A percentile compares a stretch with the other conserved stretches of the same genome.
phyloP scores from a whole-genome alignment of 2,329 filamentous ascomycete species.

The Dothideomycetes sp. region DNA sequence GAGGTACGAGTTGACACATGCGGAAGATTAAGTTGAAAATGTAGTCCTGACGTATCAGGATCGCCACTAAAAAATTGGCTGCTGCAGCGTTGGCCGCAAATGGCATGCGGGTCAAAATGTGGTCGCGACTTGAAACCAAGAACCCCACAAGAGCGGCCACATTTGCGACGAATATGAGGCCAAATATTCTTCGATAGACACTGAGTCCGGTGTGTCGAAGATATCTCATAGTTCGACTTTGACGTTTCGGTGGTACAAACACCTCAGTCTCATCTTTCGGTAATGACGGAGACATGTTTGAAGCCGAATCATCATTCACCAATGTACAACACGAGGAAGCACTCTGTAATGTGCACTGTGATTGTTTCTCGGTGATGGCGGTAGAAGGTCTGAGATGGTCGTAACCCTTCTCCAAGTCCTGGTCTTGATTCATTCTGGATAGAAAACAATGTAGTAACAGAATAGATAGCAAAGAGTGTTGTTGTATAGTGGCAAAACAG shows the following conservation, averaged over 20 bases:
- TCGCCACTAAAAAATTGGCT: slow-evolving; percentile 9
- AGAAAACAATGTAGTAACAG: too few relatives aligned
- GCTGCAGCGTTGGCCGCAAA: slow-evolving; percentile 14
- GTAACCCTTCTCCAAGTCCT: too few relatives aligned
- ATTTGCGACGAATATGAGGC: slow-evolving; percentile 22
- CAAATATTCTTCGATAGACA: slow-evolving; percentile 25
- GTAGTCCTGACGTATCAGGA: slow-evolving; percentile 10
- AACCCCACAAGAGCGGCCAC: slow-evolving; percentile 15
- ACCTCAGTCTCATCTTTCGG: too few relatives aligned
- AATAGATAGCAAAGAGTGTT: too few relatives aligned
- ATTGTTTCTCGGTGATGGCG: too few relatives aligned
- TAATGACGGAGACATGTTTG: too few relatives aligned
- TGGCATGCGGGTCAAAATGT: slow-evolving; percentile 18
- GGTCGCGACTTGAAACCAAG: not conserved
- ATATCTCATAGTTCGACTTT: slow-evolving; percentile 9
- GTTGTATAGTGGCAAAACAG: too few relatives aligned
- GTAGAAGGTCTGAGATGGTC: too few relatives aligned
- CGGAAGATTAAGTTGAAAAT: slow-evolving; percentile 12
- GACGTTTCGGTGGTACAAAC: slow-evolving; percentile 11
- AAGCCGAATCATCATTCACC: too few relatives aligned
- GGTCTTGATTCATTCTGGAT: too few relatives aligned
- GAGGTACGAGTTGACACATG: not conserved
- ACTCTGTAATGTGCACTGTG: too few relatives aligned
- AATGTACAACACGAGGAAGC: too few relatives aligned
- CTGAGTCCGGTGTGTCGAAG: slow-evolving; percentile 24